Evolutionary conservation across 257 asterid species (phyloP).

Genomic region (Penstemon eatonii): DNA sequence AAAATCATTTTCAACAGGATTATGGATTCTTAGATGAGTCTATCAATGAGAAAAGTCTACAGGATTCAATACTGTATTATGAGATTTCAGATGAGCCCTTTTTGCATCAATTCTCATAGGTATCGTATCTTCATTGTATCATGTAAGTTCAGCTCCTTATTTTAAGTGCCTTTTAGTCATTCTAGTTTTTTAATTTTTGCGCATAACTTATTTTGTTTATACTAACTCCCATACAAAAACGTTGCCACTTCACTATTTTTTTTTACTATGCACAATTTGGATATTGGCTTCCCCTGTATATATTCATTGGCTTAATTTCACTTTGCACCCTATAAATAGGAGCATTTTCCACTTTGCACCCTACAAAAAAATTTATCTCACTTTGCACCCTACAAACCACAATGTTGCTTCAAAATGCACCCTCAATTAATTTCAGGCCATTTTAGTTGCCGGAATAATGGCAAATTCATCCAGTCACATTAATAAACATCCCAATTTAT

Average conservation of each 20-base stretch:
- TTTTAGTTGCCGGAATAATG: no score
- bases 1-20: conserved; percentile 5
- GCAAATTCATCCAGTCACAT: no score
- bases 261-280: background rate
- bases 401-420: no score
- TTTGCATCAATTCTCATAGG: background rate
- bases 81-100: no score
- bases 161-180: background rate
- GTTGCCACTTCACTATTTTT: no score
- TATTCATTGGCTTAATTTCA: background rate
- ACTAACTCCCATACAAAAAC: background rate
- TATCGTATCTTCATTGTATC: background rate
- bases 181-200: background rate
- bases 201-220: background rate
- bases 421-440: no score
- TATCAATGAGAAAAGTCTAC: background rate
- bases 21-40: background rate
- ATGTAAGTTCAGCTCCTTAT: background rate
- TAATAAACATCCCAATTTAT: no score
- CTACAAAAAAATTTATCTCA: no score
- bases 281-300: no score
- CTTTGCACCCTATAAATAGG: no score
- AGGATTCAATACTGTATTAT: background rate
- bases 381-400: no score
- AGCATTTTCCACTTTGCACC: no score